Evolutionary conservation across 2,329 filamentous ascomycete genomes (phyloP).

Genomic region (Bipolaris cookei): DNA sequence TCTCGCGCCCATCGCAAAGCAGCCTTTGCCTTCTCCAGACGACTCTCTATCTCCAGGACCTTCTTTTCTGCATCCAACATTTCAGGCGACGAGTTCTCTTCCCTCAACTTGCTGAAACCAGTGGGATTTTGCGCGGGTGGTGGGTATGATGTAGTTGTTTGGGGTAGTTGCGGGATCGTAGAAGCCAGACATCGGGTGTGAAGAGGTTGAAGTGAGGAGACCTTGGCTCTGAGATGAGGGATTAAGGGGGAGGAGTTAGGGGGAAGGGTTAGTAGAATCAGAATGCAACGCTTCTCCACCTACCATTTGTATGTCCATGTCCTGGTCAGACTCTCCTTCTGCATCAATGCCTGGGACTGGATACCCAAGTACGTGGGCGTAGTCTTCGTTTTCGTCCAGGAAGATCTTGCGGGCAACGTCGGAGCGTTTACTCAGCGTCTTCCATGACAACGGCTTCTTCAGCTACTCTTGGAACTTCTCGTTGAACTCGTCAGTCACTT

Average conservation of each 20-base stretch:
- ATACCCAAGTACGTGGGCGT: not conserved
- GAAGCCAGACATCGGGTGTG: not conserved
- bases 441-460: not conserved
- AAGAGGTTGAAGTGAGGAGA: too few relatives aligned
- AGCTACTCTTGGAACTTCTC: not conserved
- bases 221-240: too few relatives aligned
- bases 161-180: not conserved
- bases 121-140: slow-evolving; percentile 7
- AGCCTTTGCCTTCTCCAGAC: slow-evolving; percentile 2
- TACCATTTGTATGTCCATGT: not conserved
- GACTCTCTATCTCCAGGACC: slow-evolving; percentile 9
- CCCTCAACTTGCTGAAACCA: not conserved
- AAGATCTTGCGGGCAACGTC: slow-evolving; percentile 7
- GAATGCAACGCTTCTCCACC: not conserved
- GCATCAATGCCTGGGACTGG: not conserved
- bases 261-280: not conserved
- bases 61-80: slow-evolving; percentile 15
- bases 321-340: not conserved
- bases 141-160: not conserved
- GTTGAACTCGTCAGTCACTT: slow-evolving; percentile 9
- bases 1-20: slow-evolving; percentile 5
- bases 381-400: slow-evolving; percentile 2
- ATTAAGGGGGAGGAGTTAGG: too few relatives aligned
- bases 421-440: slow-evolving; percentile 6
- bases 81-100: not conserved